phyloP scores from a whole-genome alignment of 495 filamentous ascomycete genomes.

The Halenospora varia region DNA sequence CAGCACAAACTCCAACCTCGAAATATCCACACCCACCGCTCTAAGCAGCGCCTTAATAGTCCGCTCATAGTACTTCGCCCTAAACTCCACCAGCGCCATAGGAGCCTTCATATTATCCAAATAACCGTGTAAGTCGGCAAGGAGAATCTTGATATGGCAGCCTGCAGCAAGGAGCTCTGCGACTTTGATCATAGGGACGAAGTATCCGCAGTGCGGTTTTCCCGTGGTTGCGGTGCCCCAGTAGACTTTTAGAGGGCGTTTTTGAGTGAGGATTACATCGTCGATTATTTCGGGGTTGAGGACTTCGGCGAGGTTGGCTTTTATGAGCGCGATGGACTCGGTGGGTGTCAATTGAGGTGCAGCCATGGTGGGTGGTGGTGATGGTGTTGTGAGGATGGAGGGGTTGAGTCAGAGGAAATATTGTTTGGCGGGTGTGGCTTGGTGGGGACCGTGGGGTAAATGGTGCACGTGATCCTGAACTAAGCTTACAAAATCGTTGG shows the following conservation, averaged over 20 bases:
- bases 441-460: background rate
- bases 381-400: background rate
- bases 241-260: constrained; percentile 73
- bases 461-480: background rate
- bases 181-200: constrained; percentile 81
- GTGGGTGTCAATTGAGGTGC: constrained; percentile 21
- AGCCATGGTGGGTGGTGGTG: constrained; percentile 1
- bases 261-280: constrained; percentile 61
- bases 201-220: constrained; percentile 78
- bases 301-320: constrained; percentile 75
- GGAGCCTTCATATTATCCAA: constrained; percentile 83
- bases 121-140: constrained; percentile 79
- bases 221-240: constrained; percentile 65
- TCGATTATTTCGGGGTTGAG: constrained; percentile 86
- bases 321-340: constrained; percentile 64
- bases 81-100: constrained; percentile 78
- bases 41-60: constrained; percentile 62
- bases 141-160: constrained; percentile 74
- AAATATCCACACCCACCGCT: constrained; percentile 68
- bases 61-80: constrained; percentile 68
- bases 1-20: constrained; percentile 77
- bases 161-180: constrained; percentile 83
- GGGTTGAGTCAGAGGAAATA: background rate
- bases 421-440: background rate
- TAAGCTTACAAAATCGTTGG: no score